Conservation (phyloP, 495 filamentous ascomycete genomes). For the Penicillium psychrofluorescens region DNA sequence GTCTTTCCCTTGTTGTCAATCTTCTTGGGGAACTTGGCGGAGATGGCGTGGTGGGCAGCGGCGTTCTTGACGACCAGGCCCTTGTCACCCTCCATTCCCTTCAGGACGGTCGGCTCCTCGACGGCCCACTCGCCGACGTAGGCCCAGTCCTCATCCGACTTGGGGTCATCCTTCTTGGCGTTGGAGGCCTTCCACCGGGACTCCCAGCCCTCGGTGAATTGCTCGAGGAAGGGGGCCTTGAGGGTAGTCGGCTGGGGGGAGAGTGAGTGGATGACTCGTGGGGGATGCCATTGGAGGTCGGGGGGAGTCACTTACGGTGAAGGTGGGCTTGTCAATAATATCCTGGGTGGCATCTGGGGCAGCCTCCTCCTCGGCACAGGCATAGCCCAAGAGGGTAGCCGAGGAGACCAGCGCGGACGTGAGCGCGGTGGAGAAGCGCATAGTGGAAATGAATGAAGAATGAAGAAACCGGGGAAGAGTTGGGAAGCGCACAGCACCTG, state of each 20-base stretch:
- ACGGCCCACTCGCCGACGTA: slow-evolving; percentile 96
- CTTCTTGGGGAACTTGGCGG: slow-evolving; percentile 94
- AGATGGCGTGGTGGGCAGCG: slow-evolving; percentile 98
- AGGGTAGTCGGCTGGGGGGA: slow-evolving; percentile 64
- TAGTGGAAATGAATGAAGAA: slow-evolving; percentile 41
- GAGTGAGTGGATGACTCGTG: slow-evolving; percentile 1
- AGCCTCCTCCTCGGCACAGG: slow-evolving; percentile 64
- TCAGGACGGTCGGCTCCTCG: slow-evolving; percentile 87
- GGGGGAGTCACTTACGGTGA: slow-evolving; percentile 61
- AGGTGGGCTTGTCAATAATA: slow-evolving; percentile 61
- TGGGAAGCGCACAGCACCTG: slow-evolving; percentile 11
- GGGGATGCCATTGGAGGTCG: slow-evolving; percentile 1
- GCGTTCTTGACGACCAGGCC: slow-evolving; percentile 95
- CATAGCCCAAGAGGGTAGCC: slow-evolving; percentile 63
- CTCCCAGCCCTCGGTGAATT: slow-evolving; percentile 96
- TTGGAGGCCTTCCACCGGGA: slow-evolving; percentile 85
- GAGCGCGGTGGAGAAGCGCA: slow-evolving; percentile 69
- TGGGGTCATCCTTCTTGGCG: slow-evolving; percentile 91
- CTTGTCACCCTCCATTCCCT: slow-evolving; percentile 93
- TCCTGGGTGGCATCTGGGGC: slow-evolving; percentile 51
- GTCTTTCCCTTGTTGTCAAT: slow-evolving; percentile 96
- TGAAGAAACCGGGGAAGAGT: slow-evolving; percentile 19
- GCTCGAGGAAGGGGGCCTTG: slow-evolving; percentile 94
- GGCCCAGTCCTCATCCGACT: slow-evolving; percentile 89
- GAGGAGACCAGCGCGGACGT: slow-evolving; percentile 59